Evolutionary conservation across 495 filamentous ascomycete species (phyloP), one percentile per base, ranked within the genome.

Genomic region (Penicillium silybi): DNA sequence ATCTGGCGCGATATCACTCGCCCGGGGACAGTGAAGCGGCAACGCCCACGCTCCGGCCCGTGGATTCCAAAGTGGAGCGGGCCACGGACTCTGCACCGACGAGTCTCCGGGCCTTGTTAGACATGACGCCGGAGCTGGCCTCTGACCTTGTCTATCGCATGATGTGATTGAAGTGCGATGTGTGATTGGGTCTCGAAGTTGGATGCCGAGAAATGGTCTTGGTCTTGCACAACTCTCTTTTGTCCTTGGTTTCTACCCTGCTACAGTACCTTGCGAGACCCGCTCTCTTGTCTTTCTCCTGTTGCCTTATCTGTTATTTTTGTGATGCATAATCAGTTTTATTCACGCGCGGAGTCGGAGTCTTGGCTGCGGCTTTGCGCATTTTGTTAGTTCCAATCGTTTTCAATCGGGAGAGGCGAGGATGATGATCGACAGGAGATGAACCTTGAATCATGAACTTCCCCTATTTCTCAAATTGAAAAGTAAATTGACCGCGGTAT

Each of bases 121-220:
- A 76, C 49, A 58, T 54, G 44, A 71, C 67, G 29, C 65, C 72
- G 4, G 73, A 76, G 57, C 52, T 76, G 53, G 73, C 69, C 37
- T 72, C 70, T 45, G 73, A 76, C 64, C 58, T 76, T 61, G 67
- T 76, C n/a, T 76, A 74, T 44, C 71, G 72, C 6, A 73, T 75
- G 70, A 69, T 70, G 68, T 69, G 56, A 66, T 19, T 34, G 20
- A 46, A 27, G 6, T 6, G 3, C 10, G 8, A 7, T 13, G 11
- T 20, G 44, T 35, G 27, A 29, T 18, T 37, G 29, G 39, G 39
- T 16, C 4, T 39, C 7, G 16, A 34, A 23, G 8, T 11, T 23
- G 10, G 35, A 15, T 52, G 50, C 42, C 50, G 10, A 52, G 32
- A 48, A 8, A 22, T 46, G 40, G 19, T 22, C 27, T 41, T 19